Percentiles rank a stretch among this genome's conserved stretches.
These are phyloP conservation scores for Phytophthora podocarpi DNA, from an alignment of 352 stramenopile genomes.

Conservation along the genomic window DNA sequence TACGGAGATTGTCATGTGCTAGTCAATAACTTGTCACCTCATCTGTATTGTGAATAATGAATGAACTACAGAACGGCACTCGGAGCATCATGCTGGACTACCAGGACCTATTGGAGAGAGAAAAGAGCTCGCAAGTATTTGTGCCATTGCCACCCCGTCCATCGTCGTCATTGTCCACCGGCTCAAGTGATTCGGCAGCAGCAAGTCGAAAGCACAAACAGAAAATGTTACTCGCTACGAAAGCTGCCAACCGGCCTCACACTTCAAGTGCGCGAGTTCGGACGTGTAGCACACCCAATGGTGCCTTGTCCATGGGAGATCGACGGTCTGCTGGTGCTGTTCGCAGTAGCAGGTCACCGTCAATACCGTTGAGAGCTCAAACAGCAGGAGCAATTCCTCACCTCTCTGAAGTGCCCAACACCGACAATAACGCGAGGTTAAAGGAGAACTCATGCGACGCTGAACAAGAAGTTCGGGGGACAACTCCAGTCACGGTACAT, in stretches of 20 bases:
- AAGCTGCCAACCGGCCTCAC: conserved; percentile 23
- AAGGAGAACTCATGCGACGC: background rate
- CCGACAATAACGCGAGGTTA: conserved; percentile 4
- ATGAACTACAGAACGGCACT: conserved; percentile 49
- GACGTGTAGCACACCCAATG: conserved; percentile 5
- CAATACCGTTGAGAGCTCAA: conserved; percentile 34
- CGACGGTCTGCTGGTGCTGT: conserved; percentile 21
- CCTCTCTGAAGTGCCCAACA: background rate
- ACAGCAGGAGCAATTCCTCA: conserved; percentile 29
- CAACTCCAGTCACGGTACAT: background rate
- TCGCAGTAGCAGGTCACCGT: conserved; percentile 18
- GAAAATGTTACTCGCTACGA: conserved; percentile 40
- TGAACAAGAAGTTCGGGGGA: conserved; percentile 15
- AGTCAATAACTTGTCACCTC: background rate
- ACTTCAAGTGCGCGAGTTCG: conserved; percentile 27
- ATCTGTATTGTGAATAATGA: background rate
- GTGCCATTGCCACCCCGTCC: conserved; percentile 34
- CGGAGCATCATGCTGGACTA: conserved; percentile 76
- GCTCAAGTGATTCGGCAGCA: conserved; percentile 21
- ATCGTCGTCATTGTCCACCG: conserved; percentile 32
- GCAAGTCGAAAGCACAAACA: conserved; percentile 54
- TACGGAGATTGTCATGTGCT: background rate
- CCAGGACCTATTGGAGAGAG: conserved; percentile 54
- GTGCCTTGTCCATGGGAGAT: conserved; percentile 3
- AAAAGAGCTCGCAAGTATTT: conserved; percentile 33